Evolutionary conservation across 2,329 filamentous ascomycete genomes (phyloP).

Genomic region (Colletotrichum tofieldiae): DNA sequence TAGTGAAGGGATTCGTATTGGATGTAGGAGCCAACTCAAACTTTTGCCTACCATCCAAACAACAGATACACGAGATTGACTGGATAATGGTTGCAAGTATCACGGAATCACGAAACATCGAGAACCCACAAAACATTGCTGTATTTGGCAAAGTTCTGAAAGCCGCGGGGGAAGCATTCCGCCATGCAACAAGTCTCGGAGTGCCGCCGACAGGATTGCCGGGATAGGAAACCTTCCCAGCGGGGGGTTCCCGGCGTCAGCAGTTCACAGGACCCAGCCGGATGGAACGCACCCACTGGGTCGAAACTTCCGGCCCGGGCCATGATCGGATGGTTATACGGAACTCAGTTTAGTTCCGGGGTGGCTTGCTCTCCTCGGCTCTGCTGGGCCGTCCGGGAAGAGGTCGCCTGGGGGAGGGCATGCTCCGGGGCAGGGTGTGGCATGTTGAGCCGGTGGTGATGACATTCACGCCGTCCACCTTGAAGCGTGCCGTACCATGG

Average conservation of each 20-base stretch:
- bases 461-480: not conserved
- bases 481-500: not conserved
- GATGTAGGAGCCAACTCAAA: not conserved
- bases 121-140: not conserved
- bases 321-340: conserved; percentile 8
- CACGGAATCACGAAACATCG: not conserved
- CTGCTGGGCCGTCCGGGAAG: not conserved
- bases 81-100: not conserved
- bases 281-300: not conserved
- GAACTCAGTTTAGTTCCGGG: conserved; percentile 5
- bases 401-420: not conserved
- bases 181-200: not conserved
- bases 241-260: not conserved
- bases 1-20: not conserved
- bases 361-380: conserved; percentile 9
- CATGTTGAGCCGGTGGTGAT: not conserved
- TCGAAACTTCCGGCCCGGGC: conserved; percentile 31
- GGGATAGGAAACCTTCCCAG: not conserved
- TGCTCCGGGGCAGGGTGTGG: conserved; percentile 3
- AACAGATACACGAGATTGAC: not conserved
- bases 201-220: not conserved
- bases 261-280: not conserved
- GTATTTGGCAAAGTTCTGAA: not conserved
- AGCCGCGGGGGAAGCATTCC: not conserved
- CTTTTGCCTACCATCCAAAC: no score